Percentiles rank a stretch among this genome's conserved stretches.
Conservation (phyloP, 768 basidiomycete species). For the Pulveroboletus ravenelii region DNA sequence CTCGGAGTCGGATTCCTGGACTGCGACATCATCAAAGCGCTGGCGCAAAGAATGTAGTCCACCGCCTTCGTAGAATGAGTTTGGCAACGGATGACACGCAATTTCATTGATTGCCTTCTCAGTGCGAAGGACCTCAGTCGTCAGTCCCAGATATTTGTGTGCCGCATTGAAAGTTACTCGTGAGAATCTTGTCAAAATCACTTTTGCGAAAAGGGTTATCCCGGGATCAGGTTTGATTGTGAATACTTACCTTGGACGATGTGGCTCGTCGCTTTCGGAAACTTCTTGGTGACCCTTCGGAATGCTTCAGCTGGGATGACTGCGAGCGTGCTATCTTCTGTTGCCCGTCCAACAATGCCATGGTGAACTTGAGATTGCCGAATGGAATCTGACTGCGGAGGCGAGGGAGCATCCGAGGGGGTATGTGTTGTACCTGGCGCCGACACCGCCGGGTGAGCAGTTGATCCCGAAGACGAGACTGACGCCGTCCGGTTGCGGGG, state of each 20-base stretch:
- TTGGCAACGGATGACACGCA: constrained; percentile 90
- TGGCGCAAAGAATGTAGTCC: constrained; percentile 87
- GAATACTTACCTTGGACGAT: constrained; percentile 76
- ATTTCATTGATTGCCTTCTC: constrained; percentile 97
- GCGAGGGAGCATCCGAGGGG: constrained; percentile 20
- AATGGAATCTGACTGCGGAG: constrained; percentile 22
- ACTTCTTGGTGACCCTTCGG: constrained; percentile 88
- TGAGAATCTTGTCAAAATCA: constrained; percentile 93
- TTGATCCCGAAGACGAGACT: constrained; percentile 64
- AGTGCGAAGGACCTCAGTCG: constrained; percentile 90
- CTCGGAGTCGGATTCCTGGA: constrained; percentile 43
- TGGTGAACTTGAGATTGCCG: constrained; percentile 41
- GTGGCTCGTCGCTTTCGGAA: constrained; percentile 94
- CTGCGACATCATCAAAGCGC: constrained; percentile 67
- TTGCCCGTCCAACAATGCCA: constrained; percentile 87
- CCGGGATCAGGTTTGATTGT: constrained; percentile 1
- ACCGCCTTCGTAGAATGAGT: constrained; percentile 87
- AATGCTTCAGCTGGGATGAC: constrained; percentile 99
- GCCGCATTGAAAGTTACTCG: constrained; percentile 97
- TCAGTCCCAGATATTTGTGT: constrained; percentile 92
- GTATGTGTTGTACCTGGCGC: constrained; percentile 18
- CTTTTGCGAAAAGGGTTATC: constrained; percentile 35
- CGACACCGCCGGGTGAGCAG: constrained; percentile 48
- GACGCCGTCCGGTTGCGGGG: constrained; percentile 47
- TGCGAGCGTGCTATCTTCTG: constrained; percentile 92